A percentile compares a stretch with the other conserved stretches of the same genome.
Evolutionary conservation across 1,284 basidiomycete species (phyloP).

Genomic region (Fomes fomentarius): DNA sequence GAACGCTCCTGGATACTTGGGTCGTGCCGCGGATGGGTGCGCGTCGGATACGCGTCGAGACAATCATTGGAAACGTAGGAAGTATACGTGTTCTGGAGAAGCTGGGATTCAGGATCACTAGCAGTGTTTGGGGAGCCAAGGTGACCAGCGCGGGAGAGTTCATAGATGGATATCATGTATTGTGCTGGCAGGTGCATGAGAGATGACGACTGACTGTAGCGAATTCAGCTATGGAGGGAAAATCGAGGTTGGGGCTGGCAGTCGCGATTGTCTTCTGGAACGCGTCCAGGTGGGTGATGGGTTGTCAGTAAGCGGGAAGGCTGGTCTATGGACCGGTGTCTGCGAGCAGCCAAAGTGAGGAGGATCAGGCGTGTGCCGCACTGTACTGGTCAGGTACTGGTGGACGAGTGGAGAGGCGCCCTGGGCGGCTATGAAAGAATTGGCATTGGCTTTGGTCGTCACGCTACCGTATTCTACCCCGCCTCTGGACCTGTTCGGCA

Average conservation of each 20-base stretch:
- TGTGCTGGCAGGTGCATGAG: conserved; percentile 28
- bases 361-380: too few species aligned
- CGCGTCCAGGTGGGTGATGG: too few species aligned
- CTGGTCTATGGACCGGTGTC: too few species aligned
- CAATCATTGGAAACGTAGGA: conserved; percentile 54
- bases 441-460: conserved; percentile 1
- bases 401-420: too few species aligned
- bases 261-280: too few species aligned
- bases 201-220: too few species aligned
- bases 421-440: neutral
- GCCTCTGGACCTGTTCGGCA: conserved; percentile 1
- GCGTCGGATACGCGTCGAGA: conserved; percentile 45
- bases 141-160: conserved; percentile 26
- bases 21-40: conserved; percentile 61
- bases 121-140: conserved; percentile 41
- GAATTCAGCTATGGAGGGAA: too few species aligned
- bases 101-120: conserved; percentile 55
- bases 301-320: too few species aligned
- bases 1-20: conserved; percentile 55
- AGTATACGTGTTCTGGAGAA: conserved; percentile 67
- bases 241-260: too few species aligned
- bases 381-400: too few species aligned
- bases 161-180: conserved; percentile 30
- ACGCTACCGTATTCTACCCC: conserved; percentile 3
- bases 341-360: too few species aligned